These are phyloP conservation scores for Lactarius sp. DNA, from an alignment of 768 basidiomycete species.

Conservation along the genomic window DNA sequence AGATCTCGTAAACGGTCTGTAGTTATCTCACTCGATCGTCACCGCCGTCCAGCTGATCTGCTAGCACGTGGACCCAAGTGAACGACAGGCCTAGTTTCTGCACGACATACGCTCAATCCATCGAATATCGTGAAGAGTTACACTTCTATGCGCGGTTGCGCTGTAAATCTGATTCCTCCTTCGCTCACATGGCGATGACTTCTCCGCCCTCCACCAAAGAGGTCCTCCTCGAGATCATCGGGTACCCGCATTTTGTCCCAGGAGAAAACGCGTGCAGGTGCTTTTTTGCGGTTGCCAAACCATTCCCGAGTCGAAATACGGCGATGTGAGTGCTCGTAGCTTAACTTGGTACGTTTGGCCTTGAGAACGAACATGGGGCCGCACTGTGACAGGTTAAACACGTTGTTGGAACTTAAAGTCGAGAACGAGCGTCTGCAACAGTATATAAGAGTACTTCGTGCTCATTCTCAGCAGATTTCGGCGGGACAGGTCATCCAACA, in stretches of 20 bases:
- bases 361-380: not conserved
- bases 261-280: constrained; percentile 46
- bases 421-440: constrained; percentile 80
- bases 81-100: constrained; percentile 50
- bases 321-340: constrained; percentile 48
- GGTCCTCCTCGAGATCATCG: constrained; percentile 67
- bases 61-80: constrained; percentile 35
- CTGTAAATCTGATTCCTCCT: constrained; percentile 37
- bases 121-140: constrained; percentile 47
- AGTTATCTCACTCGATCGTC: constrained; percentile 13
- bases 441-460: constrained; percentile 45
- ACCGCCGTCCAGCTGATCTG: constrained; percentile 10
- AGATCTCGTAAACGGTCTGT: constrained; percentile 52
- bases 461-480: constrained; percentile 24
- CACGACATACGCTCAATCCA: constrained; percentile 49
- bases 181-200: constrained; percentile 27
- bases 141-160: constrained; percentile 58
- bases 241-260: constrained; percentile 51
- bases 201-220: constrained; percentile 36
- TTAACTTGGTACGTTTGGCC: not conserved
- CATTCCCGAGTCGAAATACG: constrained; percentile 69
- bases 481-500: constrained; percentile 22
- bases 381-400: constrained; percentile 50
- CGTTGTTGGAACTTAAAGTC: constrained; percentile 76
- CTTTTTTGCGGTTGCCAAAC: constrained; percentile 71